A percentile compares a stretch with the other conserved stretches of the same genome.
These are phyloP conservation scores for Calonectria pauciramosa DNA, from an alignment of 2,329 filamentous ascomycete species.

Conservation along the genomic window DNA sequence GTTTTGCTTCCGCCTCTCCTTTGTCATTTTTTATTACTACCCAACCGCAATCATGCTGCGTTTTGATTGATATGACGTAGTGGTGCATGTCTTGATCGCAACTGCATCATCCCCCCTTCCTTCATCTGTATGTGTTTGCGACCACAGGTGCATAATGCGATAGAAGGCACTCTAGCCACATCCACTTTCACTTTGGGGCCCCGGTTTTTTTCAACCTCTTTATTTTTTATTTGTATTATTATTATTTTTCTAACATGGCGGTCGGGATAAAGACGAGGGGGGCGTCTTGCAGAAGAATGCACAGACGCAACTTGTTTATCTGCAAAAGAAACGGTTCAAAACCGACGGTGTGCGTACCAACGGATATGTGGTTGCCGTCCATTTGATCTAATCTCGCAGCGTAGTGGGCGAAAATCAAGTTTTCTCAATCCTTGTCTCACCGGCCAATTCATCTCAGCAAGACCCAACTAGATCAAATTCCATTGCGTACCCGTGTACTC, in stretches of 20 bases:
- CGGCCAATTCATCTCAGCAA: neutral
- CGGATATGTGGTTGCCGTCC: neutral
- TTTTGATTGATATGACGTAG: constrained; percentile 12
- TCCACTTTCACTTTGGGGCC: neutral
- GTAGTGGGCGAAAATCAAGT: neutral
- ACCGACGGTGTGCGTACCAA: neutral
- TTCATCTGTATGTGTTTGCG: constrained; percentile 1
- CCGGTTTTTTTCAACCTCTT: neutral
- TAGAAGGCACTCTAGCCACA: neutral
- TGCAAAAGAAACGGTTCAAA: constrained; percentile 5
- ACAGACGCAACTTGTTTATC: neutral
- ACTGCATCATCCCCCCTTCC: neutral
- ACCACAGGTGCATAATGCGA: neutral
- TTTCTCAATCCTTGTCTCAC: constrained; percentile 4
- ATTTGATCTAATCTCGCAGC: neutral
- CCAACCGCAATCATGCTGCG: neutral
- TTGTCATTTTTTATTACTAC: neutral
- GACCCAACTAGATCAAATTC: neutral
- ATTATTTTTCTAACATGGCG: neutral
- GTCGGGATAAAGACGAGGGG: neutral
- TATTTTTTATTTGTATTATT: neutral
- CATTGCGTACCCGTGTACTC: neutral
- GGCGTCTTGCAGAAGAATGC: neutral
- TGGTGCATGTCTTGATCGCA: neutral
- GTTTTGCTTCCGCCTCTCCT: neutral